Percentiles rank a stretch among this genome's conserved stretches.
phyloP scores from a whole-genome alignment of 2,329 filamentous ascomycete species.

The Allantophomopsis lycopodina region DNA sequence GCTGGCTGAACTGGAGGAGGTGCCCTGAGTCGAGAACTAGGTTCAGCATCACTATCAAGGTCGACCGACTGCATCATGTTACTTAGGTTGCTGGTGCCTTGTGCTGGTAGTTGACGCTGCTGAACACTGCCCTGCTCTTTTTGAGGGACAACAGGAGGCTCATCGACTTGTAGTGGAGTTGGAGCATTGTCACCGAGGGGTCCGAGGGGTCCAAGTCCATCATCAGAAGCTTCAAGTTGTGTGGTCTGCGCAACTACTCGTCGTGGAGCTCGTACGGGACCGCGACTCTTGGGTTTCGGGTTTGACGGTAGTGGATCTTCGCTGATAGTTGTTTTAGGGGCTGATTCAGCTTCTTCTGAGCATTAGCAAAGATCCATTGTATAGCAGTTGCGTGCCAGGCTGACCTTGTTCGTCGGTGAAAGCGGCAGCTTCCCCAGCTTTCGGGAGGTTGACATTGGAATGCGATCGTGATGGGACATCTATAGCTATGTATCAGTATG shows the following conservation, averaged over 20 bases:
- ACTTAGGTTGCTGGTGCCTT: constrained; percentile 28
- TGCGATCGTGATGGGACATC: constrained; percentile 27
- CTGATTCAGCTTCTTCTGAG: constrained; percentile 8
- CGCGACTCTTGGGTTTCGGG: constrained; percentile 15
- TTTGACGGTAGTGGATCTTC: constrained; percentile 7
- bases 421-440: constrained; percentile 10
- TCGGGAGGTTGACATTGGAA: constrained; percentile 13
- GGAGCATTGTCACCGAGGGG: constrained; percentile 38
- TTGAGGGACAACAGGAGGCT: constrained; percentile 55
- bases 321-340: constrained; percentile 6
- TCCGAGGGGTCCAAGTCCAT: constrained; percentile 65
- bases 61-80: constrained; percentile 52
- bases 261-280: constrained; percentile 24
- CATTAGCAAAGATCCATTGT: background rate
- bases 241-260: constrained; percentile 63
- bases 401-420: constrained; percentile 12
- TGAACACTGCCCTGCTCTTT: constrained; percentile 52
- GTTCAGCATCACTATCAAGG: constrained; percentile 50
- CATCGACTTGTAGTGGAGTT: constrained; percentile 23
- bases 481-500: constrained; percentile 5
- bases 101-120: constrained; percentile 23
- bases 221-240: constrained; percentile 62
- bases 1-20: constrained; percentile 52
- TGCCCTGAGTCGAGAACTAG: constrained; percentile 39
- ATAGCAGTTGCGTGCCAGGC: background rate